phyloP scores from a whole-genome alignment of 2,329 filamentous ascomycete species.

The Corinectria fuckeliana region DNA sequence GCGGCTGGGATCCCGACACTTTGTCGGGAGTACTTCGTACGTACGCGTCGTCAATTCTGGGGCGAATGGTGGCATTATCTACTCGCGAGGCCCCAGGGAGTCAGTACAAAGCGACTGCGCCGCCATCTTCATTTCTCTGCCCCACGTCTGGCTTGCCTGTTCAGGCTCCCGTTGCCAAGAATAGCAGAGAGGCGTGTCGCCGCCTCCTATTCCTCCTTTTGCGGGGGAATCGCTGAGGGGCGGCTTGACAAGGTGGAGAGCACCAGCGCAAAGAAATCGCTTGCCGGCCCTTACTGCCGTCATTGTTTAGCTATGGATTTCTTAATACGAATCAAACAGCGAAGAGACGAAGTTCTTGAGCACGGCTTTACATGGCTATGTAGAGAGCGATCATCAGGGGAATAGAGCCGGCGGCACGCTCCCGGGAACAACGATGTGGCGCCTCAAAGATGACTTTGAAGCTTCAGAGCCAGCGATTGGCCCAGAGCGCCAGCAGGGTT shows the following conservation, averaged over 20 bases:
- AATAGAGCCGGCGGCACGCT: constrained; percentile 32
- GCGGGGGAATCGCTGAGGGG: constrained; percentile 20
- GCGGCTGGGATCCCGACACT: constrained; percentile 22
- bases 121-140: constrained; percentile 34
- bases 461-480: constrained; percentile 6
- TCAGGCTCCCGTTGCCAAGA: background rate
- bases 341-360: constrained; percentile 22
- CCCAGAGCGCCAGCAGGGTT: background rate
- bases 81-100: constrained; percentile 20
- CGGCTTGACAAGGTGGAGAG: background rate
- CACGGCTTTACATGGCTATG: constrained; percentile 18
- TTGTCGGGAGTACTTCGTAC: constrained; percentile 15
- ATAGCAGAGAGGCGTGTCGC: constrained; percentile 6
- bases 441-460: constrained; percentile 11
- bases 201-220: constrained; percentile 26
- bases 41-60: constrained; percentile 17
- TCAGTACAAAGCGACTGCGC: constrained; percentile 17
- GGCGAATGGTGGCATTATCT: constrained; percentile 25
- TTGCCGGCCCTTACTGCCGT: constrained; percentile 2
- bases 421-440: constrained; percentile 21
- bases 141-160: constrained; percentile 2
- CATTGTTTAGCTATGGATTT: constrained; percentile 12
- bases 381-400: constrained; percentile 36
- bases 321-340: constrained; percentile 21
- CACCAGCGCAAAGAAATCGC: constrained; percentile 2